Evolutionary conservation across 1,139 yeast genomes (phyloP), one percentile per base, ranked within the genome.

Genomic region (Pichia sp.): DNA sequence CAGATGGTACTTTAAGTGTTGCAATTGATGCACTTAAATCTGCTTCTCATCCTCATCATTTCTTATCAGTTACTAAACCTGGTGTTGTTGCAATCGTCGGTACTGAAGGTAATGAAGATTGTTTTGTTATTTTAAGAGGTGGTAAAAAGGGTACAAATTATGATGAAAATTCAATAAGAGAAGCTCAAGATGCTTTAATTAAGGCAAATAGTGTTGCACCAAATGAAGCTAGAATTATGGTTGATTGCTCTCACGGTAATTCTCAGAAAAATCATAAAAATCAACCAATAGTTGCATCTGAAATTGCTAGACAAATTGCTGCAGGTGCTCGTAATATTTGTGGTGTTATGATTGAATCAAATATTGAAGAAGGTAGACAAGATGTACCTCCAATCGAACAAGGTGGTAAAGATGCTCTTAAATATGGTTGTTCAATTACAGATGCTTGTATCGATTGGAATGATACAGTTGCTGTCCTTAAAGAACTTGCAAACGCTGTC

Each of bases 171-270:
- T 75, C 80, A 17, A 89, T 91, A 14, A 64, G 69, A 37, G 75
- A 73, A 40, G 86, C 95, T 34, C 76, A 82, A 58, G 77, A 66
- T 15, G 78, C 79, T 52, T 70, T 89, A 50, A 61, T 60, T 35
- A 75, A 77, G 54, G 73, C 84, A 24, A 74, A 76, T 36, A 66
- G 79, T 24, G 62, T 74, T 26, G 66, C 67, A 26, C 68, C 66
- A 17, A 64, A 63, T 42, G 67, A 69, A 42, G 78, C 83, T 55
- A 75, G 93, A 63, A 84, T 91, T 59, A 91, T 91, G 97, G 80
- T 91, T 48, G 98, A 91, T 66, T 91, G 97, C 62, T 88, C 96
- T 32, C 98, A 91, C 60, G 98, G 96, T 49, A 91, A 91, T 69
- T 85, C 96, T 37, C 77, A 72, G 59, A 91, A 91, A 63, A 80